Conservation (phyloP, 495 filamentous ascomycete genomes). For the Neurospora pannonica region DNA sequence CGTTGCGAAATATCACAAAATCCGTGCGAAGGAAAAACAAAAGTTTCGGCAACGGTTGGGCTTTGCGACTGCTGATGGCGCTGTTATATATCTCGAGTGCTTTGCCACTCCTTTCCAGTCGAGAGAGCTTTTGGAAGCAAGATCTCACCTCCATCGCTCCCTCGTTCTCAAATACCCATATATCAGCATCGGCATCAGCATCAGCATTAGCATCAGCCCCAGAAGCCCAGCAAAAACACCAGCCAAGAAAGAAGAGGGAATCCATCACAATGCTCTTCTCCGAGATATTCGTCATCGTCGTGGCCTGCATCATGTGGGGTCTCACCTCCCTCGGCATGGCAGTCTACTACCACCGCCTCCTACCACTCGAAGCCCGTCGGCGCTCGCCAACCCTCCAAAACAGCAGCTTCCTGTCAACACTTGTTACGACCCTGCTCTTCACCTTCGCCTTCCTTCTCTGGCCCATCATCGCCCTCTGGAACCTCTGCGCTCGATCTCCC, state of each 20-base stretch:
- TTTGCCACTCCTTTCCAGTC: background rate
- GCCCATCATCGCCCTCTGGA: conserved; percentile 5
- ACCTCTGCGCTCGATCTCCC: conserved; percentile 1
- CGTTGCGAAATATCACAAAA: background rate
- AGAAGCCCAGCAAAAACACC: background rate
- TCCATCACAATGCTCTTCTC: conserved; percentile 1
- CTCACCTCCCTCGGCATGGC: conserved; percentile 7
- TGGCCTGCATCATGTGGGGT: conserved; percentile 1
- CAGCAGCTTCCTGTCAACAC: background rate
- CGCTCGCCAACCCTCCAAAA: conserved; percentile 2
- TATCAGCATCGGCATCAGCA: background rate
- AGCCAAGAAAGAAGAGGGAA: background rate
- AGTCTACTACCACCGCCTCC: conserved; percentile 5
- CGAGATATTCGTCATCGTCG: background rate
- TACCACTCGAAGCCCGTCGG: conserved; percentile 2
- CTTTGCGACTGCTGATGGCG: background rate
- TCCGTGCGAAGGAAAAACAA: background rate
- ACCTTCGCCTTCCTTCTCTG: conserved; percentile 1
- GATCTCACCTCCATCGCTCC: background rate
- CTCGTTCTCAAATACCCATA: background rate
- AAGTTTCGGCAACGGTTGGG: background rate
- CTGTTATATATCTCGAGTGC: background rate
- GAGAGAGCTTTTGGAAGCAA: background rate
- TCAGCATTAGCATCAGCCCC: background rate
- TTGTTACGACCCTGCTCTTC: background rate